Evolutionary conservation across 2,329 filamentous ascomycete species (phyloP).

Genomic region (Mycocentrospora acerina): DNA sequence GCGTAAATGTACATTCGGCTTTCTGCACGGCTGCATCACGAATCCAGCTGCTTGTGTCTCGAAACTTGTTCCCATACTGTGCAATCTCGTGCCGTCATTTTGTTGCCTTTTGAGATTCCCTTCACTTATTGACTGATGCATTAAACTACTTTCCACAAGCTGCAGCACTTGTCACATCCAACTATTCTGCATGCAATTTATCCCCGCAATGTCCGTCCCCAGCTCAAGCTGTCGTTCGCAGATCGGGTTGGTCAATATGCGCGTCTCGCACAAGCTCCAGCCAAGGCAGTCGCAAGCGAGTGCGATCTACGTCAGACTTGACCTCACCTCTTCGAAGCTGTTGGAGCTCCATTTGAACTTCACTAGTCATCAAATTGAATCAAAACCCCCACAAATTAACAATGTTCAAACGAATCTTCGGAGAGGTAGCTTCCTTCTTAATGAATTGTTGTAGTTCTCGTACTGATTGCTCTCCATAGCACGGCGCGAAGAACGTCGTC

Average conservation of each 20-base stretch:
- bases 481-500: constrained; percentile 70
- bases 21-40: constrained; percentile 36
- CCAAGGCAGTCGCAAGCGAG: constrained; percentile 10
- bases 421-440: constrained; percentile 40
- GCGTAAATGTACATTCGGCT: constrained; percentile 43
- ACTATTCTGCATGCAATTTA: background rate
- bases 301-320: constrained; percentile 28
- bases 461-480: constrained; percentile 32
- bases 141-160: no score
- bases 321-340: constrained; percentile 22
- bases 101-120: no score
- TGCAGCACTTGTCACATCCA: no score
- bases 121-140: no score
- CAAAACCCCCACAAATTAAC: constrained; percentile 11
- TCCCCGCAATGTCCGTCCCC: constrained; percentile 5
- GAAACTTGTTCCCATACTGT: constrained; percentile 2
- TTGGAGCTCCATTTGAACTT: constrained; percentile 15
- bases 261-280: constrained; percentile 12
- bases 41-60: constrained; percentile 34
- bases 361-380: constrained; percentile 9
- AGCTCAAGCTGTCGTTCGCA: constrained; percentile 3
- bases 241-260: constrained; percentile 10
- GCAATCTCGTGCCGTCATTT: no score
- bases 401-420: constrained; percentile 52
- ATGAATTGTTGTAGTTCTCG: constrained; percentile 2